A percentile compares a stretch with the other conserved stretches of the same genome.
Conservation (phyloP, 129 eudicot species). For the Oenanthe sinensis region DNA sequence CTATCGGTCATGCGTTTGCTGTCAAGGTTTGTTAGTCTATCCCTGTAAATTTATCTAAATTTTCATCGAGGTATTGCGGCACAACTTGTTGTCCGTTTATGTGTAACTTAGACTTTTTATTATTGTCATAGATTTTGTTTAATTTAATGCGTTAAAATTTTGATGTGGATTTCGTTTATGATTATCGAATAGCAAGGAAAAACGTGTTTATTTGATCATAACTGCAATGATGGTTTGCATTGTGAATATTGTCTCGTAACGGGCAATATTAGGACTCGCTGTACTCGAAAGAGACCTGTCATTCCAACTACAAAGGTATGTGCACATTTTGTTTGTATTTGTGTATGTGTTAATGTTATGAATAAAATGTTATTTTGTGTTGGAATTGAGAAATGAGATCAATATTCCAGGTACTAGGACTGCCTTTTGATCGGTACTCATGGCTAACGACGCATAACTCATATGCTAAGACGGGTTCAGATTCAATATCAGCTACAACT, state of each 20-base stretch:
- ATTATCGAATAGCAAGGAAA: slow-evolving; percentile 47
- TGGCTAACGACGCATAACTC: slow-evolving; percentile 96
- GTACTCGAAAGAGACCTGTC: slow-evolving; percentile 73
- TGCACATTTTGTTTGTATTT: not conserved
- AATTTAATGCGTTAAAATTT: not conserved
- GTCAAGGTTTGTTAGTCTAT: slow-evolving; percentile 29
- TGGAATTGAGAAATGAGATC: slow-evolving; percentile 1
- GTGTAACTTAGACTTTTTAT: too few species aligned
- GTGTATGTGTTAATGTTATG: not conserved
- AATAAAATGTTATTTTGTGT: not conserved
- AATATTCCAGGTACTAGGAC: slow-evolving; percentile 54
- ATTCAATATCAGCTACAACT: slow-evolving; percentile 57
- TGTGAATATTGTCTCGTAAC: slow-evolving; percentile 77
- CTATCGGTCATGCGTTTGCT: slow-evolving; percentile 31
- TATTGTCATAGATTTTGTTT: not conserved
- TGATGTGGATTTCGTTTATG: not conserved
- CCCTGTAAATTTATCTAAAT: not conserved
- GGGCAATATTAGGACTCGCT: slow-evolving; percentile 63
- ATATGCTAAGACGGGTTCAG: slow-evolving; percentile 57
- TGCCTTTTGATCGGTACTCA: slow-evolving; percentile 78
- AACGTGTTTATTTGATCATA: slow-evolving; percentile 39
- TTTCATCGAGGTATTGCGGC: too few species aligned
- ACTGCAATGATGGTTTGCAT: slow-evolving; percentile 71
- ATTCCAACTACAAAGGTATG: slow-evolving; percentile 59
- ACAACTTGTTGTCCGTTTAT: too few species aligned